Evolutionary conservation across 2,329 filamentous ascomycete species (phyloP), one percentile per base, ranked within the genome.

Genomic region (Fusarium decemcellulare): DNA sequence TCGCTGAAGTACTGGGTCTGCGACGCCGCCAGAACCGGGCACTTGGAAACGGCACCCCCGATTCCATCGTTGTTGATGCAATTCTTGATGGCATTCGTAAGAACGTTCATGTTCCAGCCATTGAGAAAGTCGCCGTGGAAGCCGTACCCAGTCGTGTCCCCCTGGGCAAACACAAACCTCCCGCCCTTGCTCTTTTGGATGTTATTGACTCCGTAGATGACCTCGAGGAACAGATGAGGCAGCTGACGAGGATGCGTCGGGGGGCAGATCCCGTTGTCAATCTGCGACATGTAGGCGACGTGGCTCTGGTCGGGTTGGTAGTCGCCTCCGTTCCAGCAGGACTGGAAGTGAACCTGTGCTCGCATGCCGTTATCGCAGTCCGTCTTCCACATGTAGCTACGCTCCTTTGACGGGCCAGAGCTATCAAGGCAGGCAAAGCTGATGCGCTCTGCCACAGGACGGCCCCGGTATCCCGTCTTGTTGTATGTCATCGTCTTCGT

Each of bases 111-210:
- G 2, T 73, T 53, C 71, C 71, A 73, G 18, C 63, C 71, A 37
- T 73, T 73, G 0, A 73, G 32, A 16, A 73, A 73, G 46, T 73
- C 71, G n/a, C 68, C 71, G 4, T 73, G 71, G 23, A 73, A 73
- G 12, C 50, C 59, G 14, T 72, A 73, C 4, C 71, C 71, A 8
- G 71, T 73, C 4, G 71, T 73, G 12, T 73, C 71, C 15, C 71
- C 71, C 4, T 73, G 68, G 2, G 71, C 68, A 63, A 73, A 73
- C 3, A 73, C 68, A 7, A 73, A 73, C n/a, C 54, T 27, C 2
- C 71, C 71, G 2, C 71, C 71, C n/a, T 63, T 62, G 42, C 67
- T 75, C 52, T 73, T 74, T n/a, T 63, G 57, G 1, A 73, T 60
- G 9, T 71, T 30, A 34, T 74, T 73, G 30, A 73, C 71, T 1